phyloP scores from a whole-genome alignment of 148 eudicot genomes.

The Camellia lanceoleosa region DNA sequence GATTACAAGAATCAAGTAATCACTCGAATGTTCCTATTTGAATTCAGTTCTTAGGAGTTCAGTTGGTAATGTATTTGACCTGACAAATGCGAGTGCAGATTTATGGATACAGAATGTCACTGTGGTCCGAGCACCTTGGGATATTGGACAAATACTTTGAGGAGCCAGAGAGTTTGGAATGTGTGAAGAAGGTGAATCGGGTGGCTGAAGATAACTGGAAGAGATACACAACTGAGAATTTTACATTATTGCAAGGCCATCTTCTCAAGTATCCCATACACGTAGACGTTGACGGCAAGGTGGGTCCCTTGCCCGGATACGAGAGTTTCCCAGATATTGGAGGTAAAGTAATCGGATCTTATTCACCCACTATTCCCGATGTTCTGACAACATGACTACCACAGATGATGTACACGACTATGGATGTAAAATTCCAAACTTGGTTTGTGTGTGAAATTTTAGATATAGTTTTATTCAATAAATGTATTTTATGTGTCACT shows the following conservation, averaged over 20 bases:
- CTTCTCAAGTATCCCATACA: conserved; percentile 28
- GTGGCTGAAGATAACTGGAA: conserved; percentile 46
- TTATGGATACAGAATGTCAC: conserved; percentile 45
- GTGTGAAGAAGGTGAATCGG: conserved; percentile 35
- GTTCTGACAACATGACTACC: conserved; percentile 19
- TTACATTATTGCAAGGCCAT: conserved; percentile 33
- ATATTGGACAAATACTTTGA: conserved; percentile 28
- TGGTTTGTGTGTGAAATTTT: too few species aligned
- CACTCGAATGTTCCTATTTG: neutral
- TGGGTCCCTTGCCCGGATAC: conserved; percentile 25
- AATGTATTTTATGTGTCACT: neutral
- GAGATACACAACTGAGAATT: conserved; percentile 24
- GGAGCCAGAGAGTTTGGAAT: conserved; percentile 38
- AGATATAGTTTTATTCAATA: too few species aligned
- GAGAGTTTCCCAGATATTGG: conserved; percentile 31
- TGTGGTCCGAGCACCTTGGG: conserved; percentile 53
- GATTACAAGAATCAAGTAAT: neutral
- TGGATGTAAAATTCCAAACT: too few species aligned
- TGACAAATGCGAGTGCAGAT: conserved; percentile 27
- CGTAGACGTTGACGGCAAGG: conserved; percentile 22
- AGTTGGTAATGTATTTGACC: neutral
- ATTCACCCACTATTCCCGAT: conserved; percentile 21
- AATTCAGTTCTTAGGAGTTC: neutral
- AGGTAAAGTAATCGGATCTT: conserved; percentile 19
- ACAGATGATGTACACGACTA: neutral